A percentile compares a stretch with the other conserved stretches of the same genome.
phyloP scores from a whole-genome alignment of 805 yeast species.

The Jamesozyma piceae region DNA sequence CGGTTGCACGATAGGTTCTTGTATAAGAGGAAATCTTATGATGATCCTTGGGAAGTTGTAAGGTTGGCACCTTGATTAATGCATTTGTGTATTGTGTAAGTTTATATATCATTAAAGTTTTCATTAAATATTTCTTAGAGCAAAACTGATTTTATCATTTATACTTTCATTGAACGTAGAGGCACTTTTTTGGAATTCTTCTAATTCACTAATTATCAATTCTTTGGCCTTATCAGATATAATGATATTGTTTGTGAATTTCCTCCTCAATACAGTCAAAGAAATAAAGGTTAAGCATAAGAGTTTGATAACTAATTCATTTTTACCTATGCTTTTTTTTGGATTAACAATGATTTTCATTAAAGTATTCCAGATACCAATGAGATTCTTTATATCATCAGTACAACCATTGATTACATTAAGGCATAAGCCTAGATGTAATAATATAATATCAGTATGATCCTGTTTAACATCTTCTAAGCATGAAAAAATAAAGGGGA shows the following conservation, averaged over 20 bases:
- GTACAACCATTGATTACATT: constrained; percentile 5
- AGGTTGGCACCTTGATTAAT: constrained; percentile 58
- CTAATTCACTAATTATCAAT: constrained; percentile 1
- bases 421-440: constrained; percentile 16
- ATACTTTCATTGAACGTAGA: constrained; percentile 10
- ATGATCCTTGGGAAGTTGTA: constrained; percentile 49
- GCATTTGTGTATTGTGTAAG: neutral
- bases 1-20: constrained; percentile 84
- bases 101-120: neutral
- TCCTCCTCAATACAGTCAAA: constrained; percentile 2
- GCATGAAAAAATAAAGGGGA: constrained; percentile 4
- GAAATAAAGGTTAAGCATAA: constrained; percentile 13
- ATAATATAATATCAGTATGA: constrained; percentile 7
- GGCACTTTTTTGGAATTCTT: constrained; percentile 6
- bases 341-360: neutral
- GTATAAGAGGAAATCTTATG: constrained; percentile 47
- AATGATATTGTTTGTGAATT: neutral
- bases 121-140: constrained; percentile 1
- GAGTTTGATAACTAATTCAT: constrained; percentile 7
- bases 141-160: constrained; percentile 7
- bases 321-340: neutral
- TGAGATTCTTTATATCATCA: neutral
- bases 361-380: neutral
- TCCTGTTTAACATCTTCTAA: neutral
- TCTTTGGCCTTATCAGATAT: neutral